A percentile compares a stretch with the other conserved stretches of the same genome.
Evolutionary conservation across 2,329 filamentous ascomycete species (phyloP).

Genomic region (Alternaria rosae): DNA sequence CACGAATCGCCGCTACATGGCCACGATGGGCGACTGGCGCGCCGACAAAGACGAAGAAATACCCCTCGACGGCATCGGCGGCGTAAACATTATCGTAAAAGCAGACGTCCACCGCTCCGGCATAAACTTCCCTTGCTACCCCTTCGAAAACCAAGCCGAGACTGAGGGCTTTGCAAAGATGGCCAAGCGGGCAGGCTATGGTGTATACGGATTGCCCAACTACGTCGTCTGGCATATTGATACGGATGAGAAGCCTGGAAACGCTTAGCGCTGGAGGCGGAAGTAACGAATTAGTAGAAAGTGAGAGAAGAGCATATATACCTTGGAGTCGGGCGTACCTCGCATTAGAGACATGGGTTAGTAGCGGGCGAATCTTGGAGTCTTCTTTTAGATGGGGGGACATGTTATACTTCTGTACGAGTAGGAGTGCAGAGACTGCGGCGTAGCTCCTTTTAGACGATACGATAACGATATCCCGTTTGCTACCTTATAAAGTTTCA

Average conservation of each 20-base stretch:
- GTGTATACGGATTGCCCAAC: conserved; percentile 91
- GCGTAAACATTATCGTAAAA: conserved; percentile 97
- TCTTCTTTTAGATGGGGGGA: neutral
- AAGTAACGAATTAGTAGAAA: neutral
- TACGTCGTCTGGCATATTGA: conserved; percentile 99
- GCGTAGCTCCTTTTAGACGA: neutral
- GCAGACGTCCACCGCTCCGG: conserved; percentile 96
- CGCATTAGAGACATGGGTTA: neutral
- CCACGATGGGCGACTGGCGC: conserved; percentile 88
- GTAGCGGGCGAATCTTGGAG: conserved; percentile 2
- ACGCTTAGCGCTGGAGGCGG: conserved; percentile 52
- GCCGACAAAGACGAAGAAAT: conserved; percentile 92
- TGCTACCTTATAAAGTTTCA: neutral
- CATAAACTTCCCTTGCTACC: conserved; percentile 96
- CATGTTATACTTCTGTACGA: neutral
- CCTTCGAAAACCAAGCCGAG: conserved; percentile 98
- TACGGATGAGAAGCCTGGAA: conserved; percentile 91
- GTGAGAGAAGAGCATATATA: conserved; percentile 6
- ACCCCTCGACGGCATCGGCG: conserved; percentile 92
- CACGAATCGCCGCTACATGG: conserved; percentile 90
- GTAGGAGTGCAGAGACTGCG: neutral
- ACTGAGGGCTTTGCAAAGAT: conserved; percentile 99
- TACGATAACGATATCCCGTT: conserved; percentile 3
- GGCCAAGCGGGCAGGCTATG: conserved; percentile 94
- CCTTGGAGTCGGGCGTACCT: conserved; percentile 14